phyloP scores from a whole-genome alignment of 73 alveolate species.

The Blepharisma stoltei region DNA sequence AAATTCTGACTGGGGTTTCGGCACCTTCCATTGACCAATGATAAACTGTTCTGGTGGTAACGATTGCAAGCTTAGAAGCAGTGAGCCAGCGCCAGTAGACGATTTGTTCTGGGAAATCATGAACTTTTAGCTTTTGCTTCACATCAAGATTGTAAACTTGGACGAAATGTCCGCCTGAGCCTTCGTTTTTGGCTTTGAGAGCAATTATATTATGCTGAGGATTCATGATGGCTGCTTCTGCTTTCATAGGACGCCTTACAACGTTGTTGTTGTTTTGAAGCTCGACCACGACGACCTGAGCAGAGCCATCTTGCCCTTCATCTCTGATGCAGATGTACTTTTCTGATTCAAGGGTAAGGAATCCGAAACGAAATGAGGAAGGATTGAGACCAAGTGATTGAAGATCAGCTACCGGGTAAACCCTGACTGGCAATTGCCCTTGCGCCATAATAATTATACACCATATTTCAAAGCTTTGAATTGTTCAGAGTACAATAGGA shows the following conservation, averaged over 20 bases:
- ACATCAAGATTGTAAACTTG: slow-evolving; percentile 73
- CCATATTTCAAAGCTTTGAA: too few relatives aligned
- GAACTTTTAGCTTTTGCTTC: slow-evolving; percentile 69
- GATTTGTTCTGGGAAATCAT: slow-evolving; percentile 68
- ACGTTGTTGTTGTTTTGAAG: slow-evolving; percentile 50
- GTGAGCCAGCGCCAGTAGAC: slow-evolving; percentile 79
- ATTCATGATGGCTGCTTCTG: slow-evolving; percentile 95
- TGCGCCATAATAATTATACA: too few relatives aligned
- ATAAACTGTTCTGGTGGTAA: slow-evolving; percentile 70
- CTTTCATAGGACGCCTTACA: slow-evolving; percentile 93
- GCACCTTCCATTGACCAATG: slow-evolving; percentile 53
- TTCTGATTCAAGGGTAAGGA: slow-evolving; percentile 85
- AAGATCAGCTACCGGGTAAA: not conserved
- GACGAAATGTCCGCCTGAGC: slow-evolving; percentile 47
- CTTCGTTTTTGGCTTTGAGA: slow-evolving; percentile 82
- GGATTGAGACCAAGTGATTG: slow-evolving; percentile 77
- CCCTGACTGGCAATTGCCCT: too few relatives aligned
- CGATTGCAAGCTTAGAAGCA: slow-evolving; percentile 60
- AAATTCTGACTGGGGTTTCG: slow-evolving; percentile 28
- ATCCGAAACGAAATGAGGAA: slow-evolving; percentile 78
- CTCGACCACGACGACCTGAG: slow-evolving; percentile 42
- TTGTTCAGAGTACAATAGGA: too few relatives aligned
- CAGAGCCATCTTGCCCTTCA: slow-evolving; percentile 52
- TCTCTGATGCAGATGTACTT: slow-evolving; percentile 90
- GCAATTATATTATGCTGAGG: slow-evolving; percentile 90